Conservation (phyloP, 1,284 basidiomycete species). For the Pseudozyma thailandica region DNA sequence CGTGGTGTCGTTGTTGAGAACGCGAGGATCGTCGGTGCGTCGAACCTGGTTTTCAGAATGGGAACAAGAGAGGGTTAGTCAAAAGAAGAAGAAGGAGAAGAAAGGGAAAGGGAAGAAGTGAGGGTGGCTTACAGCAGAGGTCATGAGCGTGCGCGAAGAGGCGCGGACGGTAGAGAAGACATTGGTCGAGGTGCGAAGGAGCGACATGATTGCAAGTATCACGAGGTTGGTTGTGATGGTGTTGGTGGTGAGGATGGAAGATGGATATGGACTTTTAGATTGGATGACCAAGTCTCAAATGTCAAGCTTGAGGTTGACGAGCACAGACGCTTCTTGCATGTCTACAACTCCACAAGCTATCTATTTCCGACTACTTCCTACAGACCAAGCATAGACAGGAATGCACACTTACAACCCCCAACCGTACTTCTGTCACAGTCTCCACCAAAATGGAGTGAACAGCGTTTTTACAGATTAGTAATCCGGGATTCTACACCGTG, state of each 20-base stretch:
- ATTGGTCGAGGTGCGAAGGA: constrained; percentile 29
- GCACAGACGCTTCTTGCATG: too few relatives aligned
- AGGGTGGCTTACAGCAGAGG: constrained; percentile 29
- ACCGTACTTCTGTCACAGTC: too few relatives aligned
- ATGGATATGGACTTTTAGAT: neutral
- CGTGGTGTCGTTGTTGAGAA: constrained; percentile 42
- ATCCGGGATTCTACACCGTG: neutral
- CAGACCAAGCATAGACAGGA: neutral
- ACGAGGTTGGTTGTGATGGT: neutral
- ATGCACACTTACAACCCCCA: neutral
- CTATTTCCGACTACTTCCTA: constrained; percentile 3
- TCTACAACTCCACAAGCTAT: too few relatives aligned
- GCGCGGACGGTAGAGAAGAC: constrained; percentile 16
- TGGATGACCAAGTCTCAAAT: too few relatives aligned
- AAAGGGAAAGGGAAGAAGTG: neutral
- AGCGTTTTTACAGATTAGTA: neutral
- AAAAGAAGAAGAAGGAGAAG: neutral
- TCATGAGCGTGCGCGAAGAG: constrained; percentile 24
- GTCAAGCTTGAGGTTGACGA: too few relatives aligned
- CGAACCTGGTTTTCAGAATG: constrained; percentile 15
- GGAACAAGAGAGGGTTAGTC: neutral
- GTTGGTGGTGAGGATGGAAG: constrained; percentile 1
- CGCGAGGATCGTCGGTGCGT: constrained; percentile 35
- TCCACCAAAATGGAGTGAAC: neutral
- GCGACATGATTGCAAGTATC: constrained; percentile 25